Conservation (phyloP, 2,329 filamentous ascomycete species). For the Stagonosporopsis rhizophila region DNA sequence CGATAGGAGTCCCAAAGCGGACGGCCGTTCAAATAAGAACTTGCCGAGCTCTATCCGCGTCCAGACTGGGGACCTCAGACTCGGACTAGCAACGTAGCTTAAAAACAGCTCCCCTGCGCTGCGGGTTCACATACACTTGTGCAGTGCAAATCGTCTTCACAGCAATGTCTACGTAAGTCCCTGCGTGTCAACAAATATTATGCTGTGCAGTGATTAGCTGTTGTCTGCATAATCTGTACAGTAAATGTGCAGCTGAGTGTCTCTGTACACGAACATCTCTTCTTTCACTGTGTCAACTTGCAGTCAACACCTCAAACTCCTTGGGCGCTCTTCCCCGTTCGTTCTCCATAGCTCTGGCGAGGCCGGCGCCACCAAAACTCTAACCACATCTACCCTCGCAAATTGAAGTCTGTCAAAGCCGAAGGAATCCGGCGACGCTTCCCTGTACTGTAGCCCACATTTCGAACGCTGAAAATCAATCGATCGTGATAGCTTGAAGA, state of each 20-base stretch:
- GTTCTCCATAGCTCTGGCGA: conserved; percentile 12
- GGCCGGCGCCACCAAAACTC: conserved; percentile 4
- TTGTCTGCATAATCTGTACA: not conserved
- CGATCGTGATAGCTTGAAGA: not conserved
- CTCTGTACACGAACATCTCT: not conserved
- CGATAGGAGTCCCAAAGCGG: not conserved
- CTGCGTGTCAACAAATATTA: not conserved
- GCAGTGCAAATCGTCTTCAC: not conserved
- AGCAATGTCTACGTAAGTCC: not conserved
- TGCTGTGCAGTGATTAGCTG: not conserved
- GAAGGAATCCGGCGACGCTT: too few relatives aligned
- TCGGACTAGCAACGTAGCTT: not conserved
- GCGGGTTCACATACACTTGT: not conserved
- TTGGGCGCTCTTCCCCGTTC: conserved; percentile 1
- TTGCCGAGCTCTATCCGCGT: not conserved
- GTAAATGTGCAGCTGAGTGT: not conserved
- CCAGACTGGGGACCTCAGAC: not conserved
- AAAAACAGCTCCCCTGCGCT: not conserved
- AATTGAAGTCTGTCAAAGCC: not conserved
- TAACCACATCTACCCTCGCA: not conserved
- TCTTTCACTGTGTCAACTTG: not conserved
- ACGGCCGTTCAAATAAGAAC: not conserved
- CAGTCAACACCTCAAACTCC: conserved; percentile 6
- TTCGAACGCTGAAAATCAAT: not conserved
- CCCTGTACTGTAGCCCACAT: not conserved